Evolutionary conservation across 148 eudicot genomes (phyloP), one percentile per base, ranked within the genome.

Genomic region (Pouteria glomerata): DNA sequence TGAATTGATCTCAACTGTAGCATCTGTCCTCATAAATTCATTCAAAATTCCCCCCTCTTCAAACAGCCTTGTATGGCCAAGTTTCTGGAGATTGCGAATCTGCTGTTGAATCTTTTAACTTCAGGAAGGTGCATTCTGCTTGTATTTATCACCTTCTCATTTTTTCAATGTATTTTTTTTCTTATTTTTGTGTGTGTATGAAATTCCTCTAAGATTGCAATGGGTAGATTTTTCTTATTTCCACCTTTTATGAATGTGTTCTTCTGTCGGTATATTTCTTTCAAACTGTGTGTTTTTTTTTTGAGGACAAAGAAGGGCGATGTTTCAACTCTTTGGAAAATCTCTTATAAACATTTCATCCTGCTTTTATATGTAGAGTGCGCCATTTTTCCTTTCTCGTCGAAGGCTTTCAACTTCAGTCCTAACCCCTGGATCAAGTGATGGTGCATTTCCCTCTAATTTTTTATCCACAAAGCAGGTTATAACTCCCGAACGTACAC

Each of bases 381-480:
- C 16, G 61, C 33, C 75, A 63, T 57, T 70, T 73, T 66, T 74
- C 37, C 72, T 75, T 77, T 82, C 84, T 37, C 74, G 68, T 73
- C 79, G 87, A 74, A 68, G 83, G 80, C 55, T 82, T 76, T 90
- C 89, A 55, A 88, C 96, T 21, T 77, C 89, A 12, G 80, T 86
- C 31, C 50, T 80, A 80, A 85, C 97, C 58, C 87, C 92, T 63
- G 83, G 79, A 65, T 86, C 93, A 56, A 80, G 83, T 78, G 89
- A 87, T 48, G 80, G 77, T 45, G 81, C 68, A 78, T 80, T 93
- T 68, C 98, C 95, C 23, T 73, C 92, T 53, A 84, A 90, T 60
- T 83, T 87, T 45, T 82, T 76, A 78, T 79, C 92, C 55, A 75
- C 58, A 48, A 86, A 82, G 74, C 19, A 47, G 52, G 82, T 85